Percentiles rank a stretch among this genome's conserved stretches.
phyloP scores from a whole-genome alignment of 176 grass and related monocot species.

The Eragrostis nindensis region DNA sequence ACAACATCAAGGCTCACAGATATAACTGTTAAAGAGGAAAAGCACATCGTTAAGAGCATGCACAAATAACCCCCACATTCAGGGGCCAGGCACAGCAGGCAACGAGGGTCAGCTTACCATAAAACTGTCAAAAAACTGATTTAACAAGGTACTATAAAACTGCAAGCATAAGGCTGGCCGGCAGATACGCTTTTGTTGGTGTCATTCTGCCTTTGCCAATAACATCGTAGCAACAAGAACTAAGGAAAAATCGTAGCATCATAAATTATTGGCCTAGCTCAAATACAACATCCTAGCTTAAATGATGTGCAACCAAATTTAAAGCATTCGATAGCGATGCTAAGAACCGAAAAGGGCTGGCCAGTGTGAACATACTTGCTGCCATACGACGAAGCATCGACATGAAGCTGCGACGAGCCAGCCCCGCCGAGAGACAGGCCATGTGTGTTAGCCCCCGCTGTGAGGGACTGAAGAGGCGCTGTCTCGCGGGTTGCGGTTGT shows the following conservation, averaged over 20 bases:
- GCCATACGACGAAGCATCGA: slow-evolving; percentile 52
- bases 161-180: not conserved
- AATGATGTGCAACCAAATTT: not conserved
- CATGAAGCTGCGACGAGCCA: slow-evolving; percentile 60
- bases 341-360: not conserved
- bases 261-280: not conserved
- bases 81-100: slow-evolving; percentile 1
- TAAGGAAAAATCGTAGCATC: not conserved
- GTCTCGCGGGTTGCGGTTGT: slow-evolving; percentile 47
- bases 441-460: slow-evolving; percentile 41
- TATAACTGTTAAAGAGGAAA: not conserved
- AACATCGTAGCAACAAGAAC: not conserved
- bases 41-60: not conserved
- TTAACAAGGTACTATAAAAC: slow-evolving; percentile 1
- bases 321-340: not conserved
- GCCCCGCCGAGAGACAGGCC: slow-evolving; percentile 62
- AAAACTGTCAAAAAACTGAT: slow-evolving; percentile 1
- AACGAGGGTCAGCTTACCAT: slow-evolving; percentile 18
- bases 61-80: not conserved
- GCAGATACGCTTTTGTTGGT: not conserved
- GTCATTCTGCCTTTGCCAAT: not conserved
- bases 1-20: not conserved
- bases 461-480: slow-evolving; percentile 45
- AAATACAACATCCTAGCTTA: not conserved
- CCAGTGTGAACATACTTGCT: slow-evolving; percentile 39